phyloP scores from a whole-genome alignment of 306 rosid genomes.

The Echinosophora koreensis region DNA sequence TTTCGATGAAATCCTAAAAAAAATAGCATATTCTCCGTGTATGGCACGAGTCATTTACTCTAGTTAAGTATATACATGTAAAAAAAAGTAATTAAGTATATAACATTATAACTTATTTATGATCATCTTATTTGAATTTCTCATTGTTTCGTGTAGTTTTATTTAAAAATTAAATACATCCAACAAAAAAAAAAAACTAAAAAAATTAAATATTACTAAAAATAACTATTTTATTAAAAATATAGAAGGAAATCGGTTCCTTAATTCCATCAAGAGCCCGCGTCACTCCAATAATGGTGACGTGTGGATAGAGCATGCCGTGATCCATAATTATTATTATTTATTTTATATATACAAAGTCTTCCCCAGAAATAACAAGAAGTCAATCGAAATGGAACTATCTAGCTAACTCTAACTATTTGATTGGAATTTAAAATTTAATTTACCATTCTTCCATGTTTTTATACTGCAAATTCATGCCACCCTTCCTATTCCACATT shows the following conservation, averaged over 20 bases:
- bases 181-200: no score
- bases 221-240: no score
- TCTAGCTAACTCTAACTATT: background rate
- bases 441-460: conserved; percentile 15
- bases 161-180: no score
- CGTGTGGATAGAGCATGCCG: conserved; percentile 23
- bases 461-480: background rate
- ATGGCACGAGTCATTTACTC: no score
- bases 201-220: no score
- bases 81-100: no score
- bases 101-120: no score
- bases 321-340: background rate
- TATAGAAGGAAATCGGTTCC: background rate
- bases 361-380: background rate
- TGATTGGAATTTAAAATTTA: background rate
- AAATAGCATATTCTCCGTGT: no score
- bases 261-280: background rate
- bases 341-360: background rate
- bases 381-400: background rate
- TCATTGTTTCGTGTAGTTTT: no score
- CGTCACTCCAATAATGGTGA: background rate
- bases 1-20: no score
- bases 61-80: no score
- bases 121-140: no score
- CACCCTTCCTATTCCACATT: background rate